A percentile compares a stretch with the other conserved stretches of the same genome.
Evolutionary conservation across 768 basidiomycete genomes (phyloP).

Genomic region (Mycena floridula): DNA sequence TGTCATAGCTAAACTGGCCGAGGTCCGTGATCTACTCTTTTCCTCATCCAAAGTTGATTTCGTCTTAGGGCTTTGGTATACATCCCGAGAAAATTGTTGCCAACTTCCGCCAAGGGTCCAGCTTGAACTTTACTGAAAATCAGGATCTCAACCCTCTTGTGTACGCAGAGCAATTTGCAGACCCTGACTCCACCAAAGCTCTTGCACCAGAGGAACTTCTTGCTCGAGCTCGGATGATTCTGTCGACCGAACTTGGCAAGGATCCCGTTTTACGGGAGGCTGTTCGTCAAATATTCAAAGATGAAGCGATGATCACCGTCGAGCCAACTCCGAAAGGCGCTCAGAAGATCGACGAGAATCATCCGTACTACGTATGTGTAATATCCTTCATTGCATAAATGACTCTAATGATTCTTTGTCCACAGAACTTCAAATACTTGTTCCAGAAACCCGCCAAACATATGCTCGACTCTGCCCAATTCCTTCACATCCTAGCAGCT

Average conservation of each 20-base stretch:
- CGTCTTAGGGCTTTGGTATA: conserved; percentile 74
- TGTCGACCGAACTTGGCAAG: conserved; percentile 87
- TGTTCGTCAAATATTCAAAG: conserved; percentile 70
- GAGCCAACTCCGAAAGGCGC: conserved; percentile 85
- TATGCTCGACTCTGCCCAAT: conserved; percentile 71
- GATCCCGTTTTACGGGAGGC: conserved; percentile 83
- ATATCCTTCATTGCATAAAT: background rate
- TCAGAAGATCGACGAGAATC: conserved; percentile 67
- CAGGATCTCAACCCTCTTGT: conserved; percentile 72
- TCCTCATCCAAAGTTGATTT: conserved; percentile 3
- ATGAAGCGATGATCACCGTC: conserved; percentile 70
- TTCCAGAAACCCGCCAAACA: conserved; percentile 65
- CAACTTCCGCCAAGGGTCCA: conserved; percentile 62
- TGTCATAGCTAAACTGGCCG: conserved; percentile 68
- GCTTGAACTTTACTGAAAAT: conserved; percentile 71
- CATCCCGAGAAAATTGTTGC: conserved; percentile 77
- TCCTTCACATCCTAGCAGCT: conserved; percentile 85
- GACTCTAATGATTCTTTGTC: conserved; percentile 4
- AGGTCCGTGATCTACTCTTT: conserved; percentile 41
- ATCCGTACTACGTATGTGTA: conserved; percentile 60
- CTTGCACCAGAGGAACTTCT: conserved; percentile 63
- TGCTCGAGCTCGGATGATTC: conserved; percentile 70
- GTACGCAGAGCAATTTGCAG: conserved; percentile 83
- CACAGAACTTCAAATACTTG: conserved; percentile 93
- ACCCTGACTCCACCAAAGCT: conserved; percentile 55